A percentile compares a stretch with the other conserved stretches of the same genome.
These are phyloP conservation scores for Wickerhamomyces hampshirensis DNA, from an alignment of 805 yeast species.

Conservation along the genomic window DNA sequence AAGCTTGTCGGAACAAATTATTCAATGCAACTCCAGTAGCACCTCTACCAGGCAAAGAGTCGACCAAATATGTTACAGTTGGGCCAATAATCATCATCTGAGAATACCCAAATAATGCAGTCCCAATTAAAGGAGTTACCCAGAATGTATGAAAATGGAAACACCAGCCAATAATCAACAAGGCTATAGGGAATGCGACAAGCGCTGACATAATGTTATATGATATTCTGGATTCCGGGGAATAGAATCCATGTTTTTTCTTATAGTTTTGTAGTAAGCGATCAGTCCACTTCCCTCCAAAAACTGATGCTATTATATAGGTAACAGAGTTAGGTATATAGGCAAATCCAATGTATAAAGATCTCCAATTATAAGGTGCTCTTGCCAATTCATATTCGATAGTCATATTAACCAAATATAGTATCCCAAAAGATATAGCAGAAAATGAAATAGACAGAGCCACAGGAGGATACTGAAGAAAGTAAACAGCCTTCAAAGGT, in stretches of 20 bases:
- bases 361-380: conserved; percentile 64
- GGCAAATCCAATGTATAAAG: conserved; percentile 65
- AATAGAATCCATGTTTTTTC: conserved; percentile 55
- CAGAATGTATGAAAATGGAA: conserved; percentile 60
- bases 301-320: conserved; percentile 68
- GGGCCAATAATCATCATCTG: conserved; percentile 82
- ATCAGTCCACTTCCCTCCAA: conserved; percentile 82
- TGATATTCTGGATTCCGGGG: conserved; percentile 77
- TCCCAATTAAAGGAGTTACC: conserved; percentile 78
- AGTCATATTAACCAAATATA: conserved; percentile 73
- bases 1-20: conserved; percentile 64
- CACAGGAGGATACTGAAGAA: conserved; percentile 73
- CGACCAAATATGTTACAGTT: conserved; percentile 76
- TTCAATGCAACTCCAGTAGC: conserved; percentile 86
- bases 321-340: conserved; percentile 83
- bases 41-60: conserved; percentile 80
- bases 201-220: conserved; percentile 69
- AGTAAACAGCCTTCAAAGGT: conserved; percentile 58
- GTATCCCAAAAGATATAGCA: conserved; percentile 63
- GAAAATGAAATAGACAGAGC: conserved; percentile 59
- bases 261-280: conserved; percentile 47
- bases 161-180: conserved; percentile 81
- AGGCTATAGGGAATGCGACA: conserved; percentile 53
- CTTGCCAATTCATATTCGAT: conserved; percentile 57
- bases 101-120: conserved; percentile 77